Evolutionary conservation across 2,329 filamentous ascomycete genomes (phyloP).

Genomic region (Colletotrichum agaves): DNA sequence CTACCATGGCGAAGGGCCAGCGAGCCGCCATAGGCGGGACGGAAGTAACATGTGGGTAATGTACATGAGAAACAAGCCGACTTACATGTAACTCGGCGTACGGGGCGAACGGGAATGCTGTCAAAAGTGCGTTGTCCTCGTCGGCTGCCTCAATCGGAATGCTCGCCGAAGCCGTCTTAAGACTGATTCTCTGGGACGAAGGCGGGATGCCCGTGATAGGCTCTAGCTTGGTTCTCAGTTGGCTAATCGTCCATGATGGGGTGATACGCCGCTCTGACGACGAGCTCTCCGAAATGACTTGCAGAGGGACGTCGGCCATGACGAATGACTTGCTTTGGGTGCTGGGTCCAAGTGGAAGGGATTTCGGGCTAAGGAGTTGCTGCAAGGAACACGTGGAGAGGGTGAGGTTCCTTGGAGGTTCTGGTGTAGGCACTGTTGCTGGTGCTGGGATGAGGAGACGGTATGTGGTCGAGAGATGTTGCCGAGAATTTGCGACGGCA

Average conservation of each 20-base stretch:
- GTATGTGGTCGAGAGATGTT: constrained; percentile 4
- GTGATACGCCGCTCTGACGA: constrained; percentile 91
- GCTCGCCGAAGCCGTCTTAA: constrained; percentile 72
- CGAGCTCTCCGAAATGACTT: constrained; percentile 79
- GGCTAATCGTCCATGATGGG: constrained; percentile 88
- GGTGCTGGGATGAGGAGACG: background rate
- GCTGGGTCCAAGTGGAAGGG: constrained; percentile 6
- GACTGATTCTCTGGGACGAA: constrained; percentile 76
- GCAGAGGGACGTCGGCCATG: constrained; percentile 80
- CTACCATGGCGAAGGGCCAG: background rate
- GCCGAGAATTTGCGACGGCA: background rate
- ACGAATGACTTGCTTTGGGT: constrained; percentile 43
- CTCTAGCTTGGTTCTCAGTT: constrained; percentile 89
- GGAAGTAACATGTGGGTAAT: background rate
- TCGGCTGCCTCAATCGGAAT: constrained; percentile 75
- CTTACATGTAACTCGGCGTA: constrained; percentile 86
- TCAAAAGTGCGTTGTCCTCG: constrained; percentile 76
- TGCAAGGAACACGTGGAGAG: constrained; percentile 41
- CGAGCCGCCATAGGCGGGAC: background rate
- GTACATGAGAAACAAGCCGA: constrained; percentile 42
- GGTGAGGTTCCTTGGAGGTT: constrained; percentile 15
- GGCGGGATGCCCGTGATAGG: constrained; percentile 93
- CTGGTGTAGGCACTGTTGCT: background rate
- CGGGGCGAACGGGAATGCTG: constrained; percentile 72
- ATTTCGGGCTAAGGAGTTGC: constrained; percentile 4